Conservation (phyloP, 495 filamentous ascomycete genomes). For the Xylaria acuta region DNA sequence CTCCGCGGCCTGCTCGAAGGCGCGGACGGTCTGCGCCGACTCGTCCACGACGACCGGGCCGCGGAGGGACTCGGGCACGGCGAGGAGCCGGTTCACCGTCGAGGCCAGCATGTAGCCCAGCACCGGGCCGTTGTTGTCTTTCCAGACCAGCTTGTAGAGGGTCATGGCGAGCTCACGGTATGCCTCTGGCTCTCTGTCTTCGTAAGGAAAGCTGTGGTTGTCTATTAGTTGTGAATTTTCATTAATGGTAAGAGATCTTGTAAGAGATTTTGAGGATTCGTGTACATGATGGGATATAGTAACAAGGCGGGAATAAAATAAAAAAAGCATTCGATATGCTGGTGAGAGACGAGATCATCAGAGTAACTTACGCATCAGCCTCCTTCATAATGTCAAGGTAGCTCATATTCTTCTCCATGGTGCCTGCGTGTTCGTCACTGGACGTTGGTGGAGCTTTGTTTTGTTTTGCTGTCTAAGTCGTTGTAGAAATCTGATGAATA, state of each 20-base stretch:
- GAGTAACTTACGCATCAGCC: slow-evolving; percentile 69
- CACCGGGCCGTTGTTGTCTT: slow-evolving; percentile 49
- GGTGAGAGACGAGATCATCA: neutral
- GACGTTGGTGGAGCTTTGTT: neutral
- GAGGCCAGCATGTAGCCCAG: slow-evolving; percentile 68
- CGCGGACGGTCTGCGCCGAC: slow-evolving; percentile 53
- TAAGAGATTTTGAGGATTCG: neutral
- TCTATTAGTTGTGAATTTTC: slow-evolving; percentile 14
- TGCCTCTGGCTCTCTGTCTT: slow-evolving; percentile 57
- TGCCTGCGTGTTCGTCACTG: neutral
- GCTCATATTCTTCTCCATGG: slow-evolving; percentile 27
- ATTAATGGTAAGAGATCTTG: no score
- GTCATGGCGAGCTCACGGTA: slow-evolving; percentile 56
- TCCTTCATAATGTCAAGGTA: slow-evolving; percentile 52
- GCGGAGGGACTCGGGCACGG: slow-evolving; percentile 55
- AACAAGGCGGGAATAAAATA: neutral
- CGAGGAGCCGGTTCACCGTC: slow-evolving; percentile 61
- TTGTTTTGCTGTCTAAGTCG: neutral
- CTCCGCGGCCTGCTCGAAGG: slow-evolving; percentile 56
- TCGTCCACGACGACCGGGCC: slow-evolving; percentile 61
- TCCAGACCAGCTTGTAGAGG: slow-evolving; percentile 59
- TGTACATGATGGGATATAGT: neutral
- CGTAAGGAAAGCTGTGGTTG: slow-evolving; percentile 69
- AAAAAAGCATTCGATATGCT: neutral
- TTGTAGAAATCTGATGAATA: neutral